Evolutionary conservation across 352 stramenopile genomes (phyloP).

Genomic region (Pythium apleroticum): DNA sequence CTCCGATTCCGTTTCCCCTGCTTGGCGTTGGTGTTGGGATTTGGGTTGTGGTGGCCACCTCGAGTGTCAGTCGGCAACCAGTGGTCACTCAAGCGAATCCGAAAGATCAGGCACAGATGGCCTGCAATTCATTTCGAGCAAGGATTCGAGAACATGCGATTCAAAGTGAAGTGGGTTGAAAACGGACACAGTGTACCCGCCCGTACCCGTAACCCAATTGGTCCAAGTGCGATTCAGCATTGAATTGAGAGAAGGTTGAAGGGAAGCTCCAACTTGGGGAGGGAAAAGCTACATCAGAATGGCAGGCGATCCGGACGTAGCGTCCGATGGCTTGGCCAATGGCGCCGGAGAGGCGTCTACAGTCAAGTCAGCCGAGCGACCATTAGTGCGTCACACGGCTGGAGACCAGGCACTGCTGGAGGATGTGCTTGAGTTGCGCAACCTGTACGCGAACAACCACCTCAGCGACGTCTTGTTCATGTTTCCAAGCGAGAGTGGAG

Average conservation of each 20-base stretch:
- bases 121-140: slow-evolving; percentile 10
- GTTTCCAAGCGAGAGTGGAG: slow-evolving; percentile 35
- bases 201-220: no score
- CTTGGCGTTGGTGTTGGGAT: slow-evolving; percentile 8
- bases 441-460: slow-evolving; percentile 67
- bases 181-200: neutral
- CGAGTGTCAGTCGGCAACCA: neutral
- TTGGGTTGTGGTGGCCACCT: neutral
- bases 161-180: neutral
- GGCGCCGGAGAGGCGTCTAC: neutral
- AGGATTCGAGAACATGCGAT: slow-evolving; percentile 9
- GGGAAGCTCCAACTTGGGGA: neutral
- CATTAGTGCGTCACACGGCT: neutral
- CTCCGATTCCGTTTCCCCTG: slow-evolving; percentile 34
- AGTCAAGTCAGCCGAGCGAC: neutral
- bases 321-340: neutral
- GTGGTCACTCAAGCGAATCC: slow-evolving; percentile 23
- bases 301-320: neutral
- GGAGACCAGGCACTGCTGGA: slow-evolving; percentile 34
- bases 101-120: slow-evolving; percentile 11
- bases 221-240: neutral
- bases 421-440: slow-evolving; percentile 56
- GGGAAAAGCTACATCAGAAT: neutral
- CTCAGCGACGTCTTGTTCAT: slow-evolving; percentile 82
- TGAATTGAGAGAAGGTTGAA: slow-evolving; percentile 18